Evolutionary conservation across 306 rosid species (phyloP).

Genomic region (Rosa persica): DNA sequence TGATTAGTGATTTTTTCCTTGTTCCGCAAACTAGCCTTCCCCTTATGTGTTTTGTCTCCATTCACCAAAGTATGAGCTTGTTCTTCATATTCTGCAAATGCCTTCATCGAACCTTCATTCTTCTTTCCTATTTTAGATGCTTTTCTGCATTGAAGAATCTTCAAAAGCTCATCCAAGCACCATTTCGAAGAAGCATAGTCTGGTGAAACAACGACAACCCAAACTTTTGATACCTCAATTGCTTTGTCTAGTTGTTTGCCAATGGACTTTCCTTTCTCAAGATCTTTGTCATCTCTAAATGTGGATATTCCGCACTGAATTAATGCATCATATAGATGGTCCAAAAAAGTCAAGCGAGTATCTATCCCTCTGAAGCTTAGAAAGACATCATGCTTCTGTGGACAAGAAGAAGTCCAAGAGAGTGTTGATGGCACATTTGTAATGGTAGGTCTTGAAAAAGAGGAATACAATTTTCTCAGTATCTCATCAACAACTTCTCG

Average conservation of each 20-base stretch:
- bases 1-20: background rate
- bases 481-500: background rate
- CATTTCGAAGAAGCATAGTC: background rate
- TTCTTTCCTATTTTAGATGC: background rate
- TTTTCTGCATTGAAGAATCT: background rate
- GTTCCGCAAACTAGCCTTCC: background rate
- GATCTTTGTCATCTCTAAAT: background rate
- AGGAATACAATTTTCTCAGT: background rate
- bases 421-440: background rate
- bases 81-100: background rate
- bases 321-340: background rate
- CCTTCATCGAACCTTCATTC: background rate
- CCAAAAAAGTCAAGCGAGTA: background rate
- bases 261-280: background rate
- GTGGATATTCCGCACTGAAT: background rate
- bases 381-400: background rate
- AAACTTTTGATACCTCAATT: background rate
- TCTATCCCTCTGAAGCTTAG: background rate
- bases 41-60: background rate
- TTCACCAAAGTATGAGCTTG: background rate
- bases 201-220: background rate
- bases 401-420: background rate
- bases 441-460: background rate
- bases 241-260: background rate
- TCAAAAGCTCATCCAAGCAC: background rate